phyloP scores from a whole-genome alignment of 768 basidiomycete species.

The Gautieria morchelliformis region DNA sequence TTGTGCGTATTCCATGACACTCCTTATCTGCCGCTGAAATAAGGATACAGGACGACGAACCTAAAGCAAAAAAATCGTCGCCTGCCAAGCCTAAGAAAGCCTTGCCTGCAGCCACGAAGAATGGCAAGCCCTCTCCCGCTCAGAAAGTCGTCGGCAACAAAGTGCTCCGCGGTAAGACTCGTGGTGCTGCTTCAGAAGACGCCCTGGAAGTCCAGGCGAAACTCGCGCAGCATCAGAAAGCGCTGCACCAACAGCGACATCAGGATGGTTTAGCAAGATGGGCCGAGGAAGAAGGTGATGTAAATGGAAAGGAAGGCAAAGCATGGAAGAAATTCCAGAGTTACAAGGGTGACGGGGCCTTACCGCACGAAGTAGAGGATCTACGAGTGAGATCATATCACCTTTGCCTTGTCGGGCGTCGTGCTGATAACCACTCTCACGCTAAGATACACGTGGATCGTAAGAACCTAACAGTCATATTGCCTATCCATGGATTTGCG shows the following conservation, averaged over 20 bases:
- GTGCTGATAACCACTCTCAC: background rate
- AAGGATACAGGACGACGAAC: slow-evolving; percentile 37
- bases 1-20: background rate
- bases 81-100: slow-evolving; percentile 43
- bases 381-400: slow-evolving; percentile 49
- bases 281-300: slow-evolving; percentile 70
- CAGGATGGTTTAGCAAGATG: slow-evolving; percentile 73
- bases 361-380: slow-evolving; percentile 76
- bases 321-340: slow-evolving; percentile 94
- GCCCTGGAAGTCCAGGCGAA: slow-evolving; percentile 67
- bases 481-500: slow-evolving; percentile 91
- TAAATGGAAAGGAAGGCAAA: slow-evolving; percentile 78
- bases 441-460: slow-evolving; percentile 82
- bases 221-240: slow-evolving; percentile 80
- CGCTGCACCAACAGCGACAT: slow-evolving; percentile 71
- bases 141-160: slow-evolving; percentile 77
- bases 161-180: slow-evolving; percentile 82
- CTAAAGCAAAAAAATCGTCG: slow-evolving; percentile 44
- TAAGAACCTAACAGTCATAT: slow-evolving; percentile 78
- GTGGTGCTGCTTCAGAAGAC: slow-evolving; percentile 80
- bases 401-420: background rate
- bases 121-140: slow-evolving; percentile 50
- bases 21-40: background rate
- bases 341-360: slow-evolving; percentile 87
- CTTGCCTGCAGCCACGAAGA: slow-evolving; percentile 40